Evolutionary conservation across 495 filamentous ascomycete genomes (phyloP), one percentile per base, ranked within the genome.

Genomic region (Penicillium cinerascens): DNA sequence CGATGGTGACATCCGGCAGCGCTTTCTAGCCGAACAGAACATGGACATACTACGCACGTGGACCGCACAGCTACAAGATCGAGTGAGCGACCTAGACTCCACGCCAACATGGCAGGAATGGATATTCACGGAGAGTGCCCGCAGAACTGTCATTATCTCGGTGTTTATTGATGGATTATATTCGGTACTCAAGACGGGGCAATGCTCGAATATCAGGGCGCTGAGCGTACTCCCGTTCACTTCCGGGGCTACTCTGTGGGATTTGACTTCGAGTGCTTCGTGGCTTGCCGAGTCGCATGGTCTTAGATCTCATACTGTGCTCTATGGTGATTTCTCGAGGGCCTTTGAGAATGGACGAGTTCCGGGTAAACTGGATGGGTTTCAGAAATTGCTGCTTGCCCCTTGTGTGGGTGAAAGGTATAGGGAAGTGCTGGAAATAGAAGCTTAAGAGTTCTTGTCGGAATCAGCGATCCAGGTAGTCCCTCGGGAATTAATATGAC

Each of bases 1-100:
- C 48, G 78, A 83, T 53, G 78, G 77, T 33, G 73, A 82, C 57
- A 74, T 81, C 33, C 69, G 77, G 10, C 70, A 75, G 40, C 71
- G 78, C 2, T 50, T 42, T 18, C 16, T 58, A 29, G 55, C 55
- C 6, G 55, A 58, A 17, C 55, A 37, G n/a, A 41, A 50, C 21
- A 23, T 53, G 33, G 40, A 25, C 10, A 49, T 35, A 21, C 16
- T 58, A 6, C 23, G 26, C 15, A 10, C 11, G 1, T 52, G 37
- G 45, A 49, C 45, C 20, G 11, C 38, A 11, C 45, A 48, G 4
- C 16, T 58, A 29, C 50, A 53, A 16, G 18, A 41, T 7, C 55
- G 45, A 18, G 35, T 29, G 16, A 45, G 10, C 18, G 29, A 49
- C 4, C 6, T 50, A 1, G 7, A 15, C 2, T 35, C 26, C 8